Evolutionary conservation across 331 rosid genomes (phyloP).

Genomic region (Telfairia occidentalis): DNA sequence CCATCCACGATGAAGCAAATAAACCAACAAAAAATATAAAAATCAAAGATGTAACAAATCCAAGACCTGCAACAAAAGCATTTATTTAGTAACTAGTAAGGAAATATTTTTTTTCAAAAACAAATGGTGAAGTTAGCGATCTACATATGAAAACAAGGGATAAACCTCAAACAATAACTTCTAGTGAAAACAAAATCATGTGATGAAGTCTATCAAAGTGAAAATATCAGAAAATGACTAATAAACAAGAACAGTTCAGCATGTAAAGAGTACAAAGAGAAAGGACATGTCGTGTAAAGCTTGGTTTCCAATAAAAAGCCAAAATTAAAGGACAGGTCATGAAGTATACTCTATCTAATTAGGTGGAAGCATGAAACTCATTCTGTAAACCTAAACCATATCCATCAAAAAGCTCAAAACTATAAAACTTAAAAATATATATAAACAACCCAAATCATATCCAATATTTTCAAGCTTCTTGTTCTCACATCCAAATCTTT

Average conservation of each 20-base stretch:
- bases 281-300: background rate
- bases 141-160: background rate
- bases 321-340: background rate
- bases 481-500: background rate
- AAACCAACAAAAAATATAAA: constrained; percentile 31
- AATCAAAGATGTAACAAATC: constrained; percentile 32
- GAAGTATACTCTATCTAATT: background rate
- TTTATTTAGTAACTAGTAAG: background rate
- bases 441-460: background rate
- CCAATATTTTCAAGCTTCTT: background rate
- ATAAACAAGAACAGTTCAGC: background rate
- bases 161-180: background rate
- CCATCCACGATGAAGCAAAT: constrained; percentile 46
- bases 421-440: background rate
- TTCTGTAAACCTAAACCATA: background rate
- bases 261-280: background rate
- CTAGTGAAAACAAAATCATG: background rate
- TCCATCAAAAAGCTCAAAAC: background rate
- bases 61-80: constrained; percentile 31
- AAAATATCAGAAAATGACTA: background rate
- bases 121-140: background rate
- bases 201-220: background rate
- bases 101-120: background rate
- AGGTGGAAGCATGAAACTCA: background rate
- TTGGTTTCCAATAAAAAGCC: background rate